Conservation (phyloP, 176 grass and related monocot species). For the Hordeum vulgare region DNA sequence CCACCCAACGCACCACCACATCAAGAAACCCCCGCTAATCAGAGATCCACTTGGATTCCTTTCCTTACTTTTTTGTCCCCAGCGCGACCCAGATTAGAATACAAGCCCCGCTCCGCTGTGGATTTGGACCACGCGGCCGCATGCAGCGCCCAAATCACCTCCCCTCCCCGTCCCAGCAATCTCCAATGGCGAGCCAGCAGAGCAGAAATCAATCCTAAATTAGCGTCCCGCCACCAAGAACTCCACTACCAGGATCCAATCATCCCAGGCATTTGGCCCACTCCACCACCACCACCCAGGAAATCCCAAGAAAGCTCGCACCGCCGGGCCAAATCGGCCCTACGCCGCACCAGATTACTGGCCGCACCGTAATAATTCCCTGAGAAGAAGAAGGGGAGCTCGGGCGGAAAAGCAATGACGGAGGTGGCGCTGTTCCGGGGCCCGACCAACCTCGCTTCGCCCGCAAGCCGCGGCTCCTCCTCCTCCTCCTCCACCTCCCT, state of each 20-base stretch:
- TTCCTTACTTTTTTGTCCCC: not conserved
- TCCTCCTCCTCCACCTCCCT: constrained; percentile 12
- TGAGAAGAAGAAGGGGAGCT: constrained; percentile 23
- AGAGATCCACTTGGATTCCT: constrained; percentile 19
- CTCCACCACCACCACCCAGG: constrained; percentile 7
- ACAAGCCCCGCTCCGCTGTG: not conserved
- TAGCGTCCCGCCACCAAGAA: constrained; percentile 31
- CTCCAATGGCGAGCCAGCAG: not conserved
- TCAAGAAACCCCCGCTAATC: not conserved
- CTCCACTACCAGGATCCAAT: constrained; percentile 31
- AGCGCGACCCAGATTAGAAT: not conserved
- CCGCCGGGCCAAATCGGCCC: not conserved
- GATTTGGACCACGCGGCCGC: constrained; percentile 41
- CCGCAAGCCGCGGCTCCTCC: constrained; percentile 36
- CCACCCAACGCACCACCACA: constrained; percentile 13
- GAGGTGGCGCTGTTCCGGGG: constrained; percentile 46
- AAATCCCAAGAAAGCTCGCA: constrained; percentile 12
- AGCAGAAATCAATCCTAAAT: constrained; percentile 15
- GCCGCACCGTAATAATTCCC: not conserved
- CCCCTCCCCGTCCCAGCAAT: constrained; percentile 6
- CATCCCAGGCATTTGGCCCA: constrained; percentile 33
- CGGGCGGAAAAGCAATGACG: constrained; percentile 48
- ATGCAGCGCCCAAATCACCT: constrained; percentile 12
- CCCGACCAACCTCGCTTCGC: constrained; percentile 46
- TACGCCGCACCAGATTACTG: constrained; percentile 30